Percentiles rank a stretch among this genome's conserved stretches.
These are phyloP conservation scores for Cutaneotrichosporon mucoides DNA, from an alignment of 1,284 basidiomycete genomes.

Conservation along the genomic window DNA sequence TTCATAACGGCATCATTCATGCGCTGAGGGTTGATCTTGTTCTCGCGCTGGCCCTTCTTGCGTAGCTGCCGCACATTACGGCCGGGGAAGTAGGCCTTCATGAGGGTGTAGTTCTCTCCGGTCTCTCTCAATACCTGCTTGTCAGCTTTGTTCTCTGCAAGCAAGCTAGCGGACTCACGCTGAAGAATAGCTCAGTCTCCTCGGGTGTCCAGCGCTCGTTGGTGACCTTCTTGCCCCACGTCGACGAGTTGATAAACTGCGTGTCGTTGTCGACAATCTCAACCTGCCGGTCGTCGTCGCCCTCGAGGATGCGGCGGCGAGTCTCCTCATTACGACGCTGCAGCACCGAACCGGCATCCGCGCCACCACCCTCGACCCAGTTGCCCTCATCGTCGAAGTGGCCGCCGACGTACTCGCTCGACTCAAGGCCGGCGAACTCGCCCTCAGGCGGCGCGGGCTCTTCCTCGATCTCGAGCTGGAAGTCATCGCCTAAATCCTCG, in stretches of 20 bases:
- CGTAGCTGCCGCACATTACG: slow-evolving; percentile 35
- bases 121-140: slow-evolving; percentile 36
- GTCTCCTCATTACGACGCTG: slow-evolving; percentile 23
- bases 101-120: slow-evolving; percentile 42
- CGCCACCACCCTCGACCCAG: slow-evolving; percentile 13
- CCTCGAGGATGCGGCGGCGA: slow-evolving; percentile 22
- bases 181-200: slow-evolving; percentile 37
- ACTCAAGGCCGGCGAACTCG: slow-evolving; percentile 17
- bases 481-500: slow-evolving; percentile 10
- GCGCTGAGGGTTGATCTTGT: slow-evolving; percentile 31
- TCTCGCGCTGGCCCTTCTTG: slow-evolving; percentile 36
- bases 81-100: slow-evolving; percentile 43
- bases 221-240: slow-evolving; percentile 24
- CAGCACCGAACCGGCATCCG: neutral
- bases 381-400: slow-evolving; percentile 18
- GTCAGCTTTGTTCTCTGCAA: slow-evolving; percentile 5
- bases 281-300: slow-evolving; percentile 25
- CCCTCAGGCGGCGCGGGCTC: neutral
- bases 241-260: slow-evolving; percentile 33
- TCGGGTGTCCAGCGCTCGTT: slow-evolving; percentile 30
- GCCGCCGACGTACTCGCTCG: slow-evolving; percentile 14
- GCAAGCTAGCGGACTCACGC: slow-evolving; percentile 20
- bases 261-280: slow-evolving; percentile 35
- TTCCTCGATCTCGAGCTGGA: slow-evolving; percentile 20
- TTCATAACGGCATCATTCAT: slow-evolving; percentile 37